Evolutionary conservation across 2,329 filamentous ascomycete genomes (phyloP), one percentile per base, ranked within the genome.

Genomic region (Phialocephala subalpina): DNA sequence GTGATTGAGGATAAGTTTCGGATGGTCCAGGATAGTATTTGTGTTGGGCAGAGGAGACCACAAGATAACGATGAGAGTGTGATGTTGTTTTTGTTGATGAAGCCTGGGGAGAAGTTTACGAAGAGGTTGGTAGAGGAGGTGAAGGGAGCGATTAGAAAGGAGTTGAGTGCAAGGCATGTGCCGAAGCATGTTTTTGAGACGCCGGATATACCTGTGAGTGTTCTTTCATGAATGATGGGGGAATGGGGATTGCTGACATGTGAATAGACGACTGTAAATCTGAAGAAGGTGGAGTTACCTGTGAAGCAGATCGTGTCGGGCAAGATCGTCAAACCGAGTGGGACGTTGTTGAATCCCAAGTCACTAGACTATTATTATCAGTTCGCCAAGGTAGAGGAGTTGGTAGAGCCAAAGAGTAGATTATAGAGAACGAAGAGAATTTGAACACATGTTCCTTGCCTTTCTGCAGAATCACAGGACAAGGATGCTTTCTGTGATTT

Each of bases 251-350:
- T 62, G 52, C 61, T 67, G 38, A 62, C 49, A 49, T n/a, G 25
- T 22, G 22, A 53, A 27, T n/a, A 93, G 88, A 92, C 89, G 0
- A 96, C 92, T 0, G 88, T 96, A 68, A 96, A 95, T 75, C 79
- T 92, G 58, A 96, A 96, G 77, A 96, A 96, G 78, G 92, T 96
- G 3, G 92, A 96, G 77, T 73, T 96, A 60, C 92, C 92, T 0
- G 90, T 96, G 35, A 96, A 96, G 80, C 90, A 92, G 74, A 96
- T 96, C 69, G 89, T 96, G 0, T 93, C 87, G 0, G 92, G 92
- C 0, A 87, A 89, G 72, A 86, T 80, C 27, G 86, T 96, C 75
- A 93, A 91, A 78, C 86, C 92, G 0, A 92, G 90, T 58, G 92
- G 92, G 1, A 95, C 92, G 3, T 78, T 96, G 73, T 79, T 91